Evolutionary conservation across 345 rosid species (phyloP), one percentile per base, ranked within the genome.

Genomic region (Pugionium cornutum): DNA sequence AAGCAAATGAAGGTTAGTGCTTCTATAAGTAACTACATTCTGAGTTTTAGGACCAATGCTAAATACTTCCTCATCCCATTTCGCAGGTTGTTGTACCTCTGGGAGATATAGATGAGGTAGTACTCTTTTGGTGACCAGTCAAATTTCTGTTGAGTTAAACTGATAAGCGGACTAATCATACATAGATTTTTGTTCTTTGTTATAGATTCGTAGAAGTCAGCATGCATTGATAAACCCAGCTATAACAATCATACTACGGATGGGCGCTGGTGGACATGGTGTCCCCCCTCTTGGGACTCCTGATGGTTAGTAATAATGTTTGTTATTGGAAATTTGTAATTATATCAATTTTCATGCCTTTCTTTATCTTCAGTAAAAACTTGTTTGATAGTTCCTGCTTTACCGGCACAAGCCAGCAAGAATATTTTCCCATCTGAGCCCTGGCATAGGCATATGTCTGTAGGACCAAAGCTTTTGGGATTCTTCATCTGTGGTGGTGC

Each of bases 201-300:
- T 66, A 60, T 77, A 94, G 99, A 88, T 94, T 63, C 87, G 91
- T 36, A 86, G 88, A 79, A 94, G 96, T 80, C 97, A 94, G 72
- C 99, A 94, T 78, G 99, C 99, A 60, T 70, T 88, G 75, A 94
- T 94, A 66, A 94, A 94, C 82, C 99, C 99, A 76, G 87, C 99
- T 27, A 79, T 90, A 71, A 90, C 99, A 68, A 85, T 90, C 66
- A 85, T 86, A 76, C 92, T 94, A 46, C 95, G 88, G 67, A 83
- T 86, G 92, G 99, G 99, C 63, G 97, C 99, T 67, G 99, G 99
- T 76, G 99, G 99, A 65, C 99, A 88, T 80, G 99, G 97, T 75
- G 99, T 94, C 58, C 99, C 99, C 70, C 99, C 99, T 74, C 81
- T 94, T 62, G 99, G 99, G 68, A 94, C 92, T 76, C 89, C 90